These are phyloP conservation scores for Vitis hybrid DNA, from an alignment of 177 flowering plant species.

Conservation along the genomic window DNA sequence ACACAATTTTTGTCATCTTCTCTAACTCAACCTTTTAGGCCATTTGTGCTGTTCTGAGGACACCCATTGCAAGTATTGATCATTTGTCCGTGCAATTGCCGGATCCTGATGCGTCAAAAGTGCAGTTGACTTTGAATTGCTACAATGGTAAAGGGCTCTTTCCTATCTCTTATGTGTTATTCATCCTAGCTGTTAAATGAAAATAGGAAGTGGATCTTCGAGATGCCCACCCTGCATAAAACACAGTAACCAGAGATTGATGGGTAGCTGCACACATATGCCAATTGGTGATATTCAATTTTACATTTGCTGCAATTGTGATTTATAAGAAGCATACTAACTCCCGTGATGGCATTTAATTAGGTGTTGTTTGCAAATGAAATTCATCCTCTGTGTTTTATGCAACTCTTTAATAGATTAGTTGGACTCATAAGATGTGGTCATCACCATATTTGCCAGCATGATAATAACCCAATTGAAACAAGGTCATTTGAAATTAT, in stretches of 20 bases:
- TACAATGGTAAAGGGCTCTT: constrained; percentile 44
- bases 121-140: constrained; percentile 81
- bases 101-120: constrained; percentile 70
- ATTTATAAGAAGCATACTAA: not conserved
- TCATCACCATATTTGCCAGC: not conserved
- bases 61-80: constrained; percentile 71
- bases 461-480: not conserved
- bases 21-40: constrained; percentile 50
- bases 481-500: too few species aligned
- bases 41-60: constrained; percentile 89
- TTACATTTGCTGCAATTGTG: not conserved
- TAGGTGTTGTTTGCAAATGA: not conserved
- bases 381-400: not conserved
- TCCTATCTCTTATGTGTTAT: not conserved
- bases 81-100: constrained; percentile 52
- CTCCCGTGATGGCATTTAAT: too few species aligned
- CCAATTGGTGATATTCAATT: not conserved
- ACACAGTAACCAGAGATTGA: not conserved
- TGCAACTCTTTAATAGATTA: not conserved
- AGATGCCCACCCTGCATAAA: too few species aligned
- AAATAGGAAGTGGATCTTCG: not conserved
- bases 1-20: not conserved
- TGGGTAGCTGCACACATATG: not conserved
- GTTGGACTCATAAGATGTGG: not conserved
- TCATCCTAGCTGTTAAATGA: not conserved